Evolutionary conservation across 2,329 filamentous ascomycete genomes (phyloP), one percentile per base, ranked within the genome.

Genomic region (Tolypocladium ovalisporum): DNA sequence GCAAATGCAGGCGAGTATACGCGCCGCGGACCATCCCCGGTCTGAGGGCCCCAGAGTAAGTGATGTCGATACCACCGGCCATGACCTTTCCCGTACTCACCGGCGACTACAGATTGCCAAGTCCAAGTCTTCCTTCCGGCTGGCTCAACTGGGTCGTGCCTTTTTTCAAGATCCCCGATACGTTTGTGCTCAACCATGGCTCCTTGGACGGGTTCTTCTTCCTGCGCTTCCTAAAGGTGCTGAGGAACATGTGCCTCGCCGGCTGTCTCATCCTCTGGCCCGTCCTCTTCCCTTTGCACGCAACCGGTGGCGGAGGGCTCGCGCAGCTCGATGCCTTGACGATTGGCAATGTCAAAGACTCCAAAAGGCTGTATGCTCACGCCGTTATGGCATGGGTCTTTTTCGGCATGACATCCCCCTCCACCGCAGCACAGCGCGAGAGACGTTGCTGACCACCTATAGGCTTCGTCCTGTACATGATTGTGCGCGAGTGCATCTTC

Each of bases 201-300:
- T 95, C 91, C 0, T 82, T 99, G 61, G 93, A 99, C 70, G 89
- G 88, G 36, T 97, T 93, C 71, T 84, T 97, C 55, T 90, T 95
- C 70, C 79, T 97, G 34, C 90, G 93, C 39, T 96, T 73, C 56
- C 65, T 76, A 57, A 75, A 74, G 52, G 66, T 93, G 67, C 75
- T 97, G 62, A 90, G 91, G 67, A 87, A 87, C 59, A 87, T 95
- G 62, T 92, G 88, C 73, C 82, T 97, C 52, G 86, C 93, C 12
- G 94, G 94, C 58, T 89, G 86, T 66, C 76, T 81, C 64, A 86
- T 97, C 59, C 92, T 90, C 22, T 96, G 89, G 86, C 93, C 94
- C 0, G 79, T 97, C 42, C 77, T 97, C 27, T 90, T 84, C 65
- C 92, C 94, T 0, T 76, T 97, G 70, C 95, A 97, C 70, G 85